These are phyloP conservation scores for Penicillium sp. DNA, from an alignment of 2,329 filamentous ascomycete species.

Conservation along the genomic window DNA sequence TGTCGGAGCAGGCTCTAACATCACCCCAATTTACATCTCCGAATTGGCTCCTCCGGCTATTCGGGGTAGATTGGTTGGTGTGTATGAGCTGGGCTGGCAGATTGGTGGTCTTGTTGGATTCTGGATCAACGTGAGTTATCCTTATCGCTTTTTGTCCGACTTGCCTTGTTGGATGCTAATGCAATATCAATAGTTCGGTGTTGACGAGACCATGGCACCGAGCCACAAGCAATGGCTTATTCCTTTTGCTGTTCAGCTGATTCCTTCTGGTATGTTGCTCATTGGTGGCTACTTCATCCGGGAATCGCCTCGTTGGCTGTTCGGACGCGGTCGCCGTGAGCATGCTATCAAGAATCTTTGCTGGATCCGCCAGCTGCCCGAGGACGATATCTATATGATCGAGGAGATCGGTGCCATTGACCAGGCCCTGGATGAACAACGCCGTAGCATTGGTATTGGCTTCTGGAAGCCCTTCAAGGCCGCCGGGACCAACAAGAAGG, in stretches of 20 bases:
- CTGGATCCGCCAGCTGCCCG: conserved; percentile 42
- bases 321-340: conserved; percentile 64
- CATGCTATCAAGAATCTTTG: conserved; percentile 57
- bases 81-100: conserved; percentile 57
- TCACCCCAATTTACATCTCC: conserved; percentile 60
- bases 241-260: conserved; percentile 41
- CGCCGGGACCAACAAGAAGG: conserved; percentile 53
- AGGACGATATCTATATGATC: conserved; percentile 59
- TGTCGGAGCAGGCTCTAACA: conserved; percentile 55
- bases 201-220: conserved; percentile 38
- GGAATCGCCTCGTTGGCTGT: conserved; percentile 67
- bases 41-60: conserved; percentile 58
- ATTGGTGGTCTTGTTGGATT: conserved; percentile 51
- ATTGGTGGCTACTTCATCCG: conserved; percentile 60
- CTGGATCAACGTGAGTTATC: conserved; percentile 45
- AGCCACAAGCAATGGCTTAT: conserved; percentile 41
- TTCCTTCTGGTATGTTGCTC: conserved; percentile 45
- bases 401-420: conserved; percentile 73
- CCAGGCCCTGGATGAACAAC: conserved; percentile 64
- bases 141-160: conserved; percentile 12
- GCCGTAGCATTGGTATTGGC: conserved; percentile 61
- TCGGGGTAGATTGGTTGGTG: conserved; percentile 57
- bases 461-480: conserved; percentile 71
- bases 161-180: conserved; percentile 5
- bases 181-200: conserved; percentile 47